Base-by-base conservation (phyloP, 2,329 filamentous ascomycete species). In the Xylaria polymorpha region DNA sequence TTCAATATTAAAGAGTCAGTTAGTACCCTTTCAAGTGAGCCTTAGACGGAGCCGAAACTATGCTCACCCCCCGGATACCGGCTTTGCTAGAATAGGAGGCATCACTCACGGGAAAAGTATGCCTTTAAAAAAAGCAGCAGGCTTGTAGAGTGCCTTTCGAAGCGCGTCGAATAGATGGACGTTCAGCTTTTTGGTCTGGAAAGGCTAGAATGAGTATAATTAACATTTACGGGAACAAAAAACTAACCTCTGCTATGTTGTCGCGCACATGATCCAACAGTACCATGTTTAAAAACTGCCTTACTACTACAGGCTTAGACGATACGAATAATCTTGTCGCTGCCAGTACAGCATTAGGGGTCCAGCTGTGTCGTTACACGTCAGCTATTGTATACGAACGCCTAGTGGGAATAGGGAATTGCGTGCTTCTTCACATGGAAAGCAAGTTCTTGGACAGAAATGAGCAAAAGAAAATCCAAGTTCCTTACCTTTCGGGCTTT, bases 271-370 rank as follows among this genome's bases (percentile, higher is more conserved):
- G 90, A 71, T 97, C 94, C 22, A 99, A 87, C 2, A 99, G 86
- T 37, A 99, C 90, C 75, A 91, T 92, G 78, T 94, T 92, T 76
- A 97, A 88, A 79, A 97, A 99, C 71, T 91, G 86, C 78, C 97
- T 94, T 1, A 93, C 93, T 15, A 94, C 89, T 14, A 87, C 83
- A 0, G 94, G 92, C 76, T 93, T 95, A 61, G 90, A 88, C 1
- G 94, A 95, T 41, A 97, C 91, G 81, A 98, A 99, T 72, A 99
- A 93, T 74, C 92, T 91, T 18, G 95, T 98, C 25, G 93, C 94
- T 76, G 94, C 94, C 80, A 94, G 97, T 74, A 91, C 89, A 56
- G 94, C 91, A 77, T 96, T 93, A 7, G 92, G 86, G 0, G 92
- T 93, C 84, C 83, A 85, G 60, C 81, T 71, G 10, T 55, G 63